phyloP scores from a whole-genome alignment of 371 early-diverging fungal species.

The Rhizopus arrhizus region DNA sequence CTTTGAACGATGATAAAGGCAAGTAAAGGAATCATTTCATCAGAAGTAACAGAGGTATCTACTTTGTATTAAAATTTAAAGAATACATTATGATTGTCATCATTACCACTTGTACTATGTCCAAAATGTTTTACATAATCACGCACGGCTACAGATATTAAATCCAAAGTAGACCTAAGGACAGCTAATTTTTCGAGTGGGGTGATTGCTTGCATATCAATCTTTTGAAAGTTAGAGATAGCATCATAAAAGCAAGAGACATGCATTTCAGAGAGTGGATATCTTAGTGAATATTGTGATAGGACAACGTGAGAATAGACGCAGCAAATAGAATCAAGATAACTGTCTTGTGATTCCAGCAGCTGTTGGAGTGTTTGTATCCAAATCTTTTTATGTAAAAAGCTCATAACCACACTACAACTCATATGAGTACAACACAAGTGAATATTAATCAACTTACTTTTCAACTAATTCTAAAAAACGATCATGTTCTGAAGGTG shows the following conservation, averaged over 20 bases:
- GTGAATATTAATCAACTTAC: conserved; percentile 29
- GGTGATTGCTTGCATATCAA: conserved; percentile 50
- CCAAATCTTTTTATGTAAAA: conserved; percentile 64
- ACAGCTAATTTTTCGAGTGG: conserved; percentile 53
- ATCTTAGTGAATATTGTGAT: conserved; percentile 42
- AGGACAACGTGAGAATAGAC: conserved; percentile 42
- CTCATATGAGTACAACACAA: neutral
- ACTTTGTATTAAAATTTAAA: neutral
- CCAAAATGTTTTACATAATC: conserved; percentile 34
- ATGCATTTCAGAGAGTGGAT: conserved; percentile 49
- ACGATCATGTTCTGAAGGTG: conserved; percentile 57
- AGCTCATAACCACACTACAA: conserved; percentile 59
- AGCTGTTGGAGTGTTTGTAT: conserved; percentile 56
- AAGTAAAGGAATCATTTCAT: conserved; percentile 66
- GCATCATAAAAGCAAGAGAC: conserved; percentile 36
- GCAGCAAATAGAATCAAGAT: conserved; percentile 38
- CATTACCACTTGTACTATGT: conserved; percentile 19
- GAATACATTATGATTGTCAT: neutral
- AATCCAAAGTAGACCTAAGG: conserved; percentile 40
- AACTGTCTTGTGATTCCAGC: conserved; percentile 43
- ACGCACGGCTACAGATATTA: conserved; percentile 41
- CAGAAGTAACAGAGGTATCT: conserved; percentile 59
- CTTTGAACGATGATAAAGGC: conserved; percentile 59
- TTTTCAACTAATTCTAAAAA: conserved; percentile 65
- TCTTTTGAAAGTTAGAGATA: conserved; percentile 33